These are phyloP conservation scores for Colletotrichum kahawae DNA, from an alignment of 2,329 filamentous ascomycete species.

Conservation along the genomic window DNA sequence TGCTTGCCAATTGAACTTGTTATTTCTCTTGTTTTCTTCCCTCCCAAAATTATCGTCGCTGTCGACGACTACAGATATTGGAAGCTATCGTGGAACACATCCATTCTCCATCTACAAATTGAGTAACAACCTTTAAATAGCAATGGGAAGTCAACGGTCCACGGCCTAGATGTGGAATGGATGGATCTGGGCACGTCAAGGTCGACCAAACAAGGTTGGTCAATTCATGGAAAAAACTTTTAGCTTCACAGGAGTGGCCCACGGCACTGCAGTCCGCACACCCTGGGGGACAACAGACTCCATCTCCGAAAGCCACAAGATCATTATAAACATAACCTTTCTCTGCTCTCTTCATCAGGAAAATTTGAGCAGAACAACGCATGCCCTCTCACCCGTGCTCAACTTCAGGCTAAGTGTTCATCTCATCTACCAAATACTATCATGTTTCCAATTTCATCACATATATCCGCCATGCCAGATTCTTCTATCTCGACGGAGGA, in stretches of 20 bases:
- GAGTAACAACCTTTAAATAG: too few species aligned
- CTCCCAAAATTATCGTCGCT: too few species aligned
- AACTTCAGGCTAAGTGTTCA: neutral
- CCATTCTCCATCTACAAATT: too few species aligned
- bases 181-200: too few species aligned
- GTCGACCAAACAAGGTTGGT: neutral
- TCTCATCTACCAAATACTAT: neutral
- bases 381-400: neutral
- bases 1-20: too few species aligned
- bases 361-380: neutral
- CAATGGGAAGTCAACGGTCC: too few species aligned
- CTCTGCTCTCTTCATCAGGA: neutral
- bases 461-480: neutral
- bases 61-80: too few species aligned
- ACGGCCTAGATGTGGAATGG: too few species aligned
- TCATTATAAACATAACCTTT: neutral
- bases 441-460: neutral
- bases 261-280: neutral
- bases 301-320: neutral
- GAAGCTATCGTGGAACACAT: too few species aligned
- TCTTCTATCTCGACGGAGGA: neutral
- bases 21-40: too few species aligned
- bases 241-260: neutral
- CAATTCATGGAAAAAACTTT: neutral
- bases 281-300: neutral